These are phyloP conservation scores for Oryza glumipatula DNA, from an alignment of 176 grass and related monocot species.

Conservation along the genomic window DNA sequence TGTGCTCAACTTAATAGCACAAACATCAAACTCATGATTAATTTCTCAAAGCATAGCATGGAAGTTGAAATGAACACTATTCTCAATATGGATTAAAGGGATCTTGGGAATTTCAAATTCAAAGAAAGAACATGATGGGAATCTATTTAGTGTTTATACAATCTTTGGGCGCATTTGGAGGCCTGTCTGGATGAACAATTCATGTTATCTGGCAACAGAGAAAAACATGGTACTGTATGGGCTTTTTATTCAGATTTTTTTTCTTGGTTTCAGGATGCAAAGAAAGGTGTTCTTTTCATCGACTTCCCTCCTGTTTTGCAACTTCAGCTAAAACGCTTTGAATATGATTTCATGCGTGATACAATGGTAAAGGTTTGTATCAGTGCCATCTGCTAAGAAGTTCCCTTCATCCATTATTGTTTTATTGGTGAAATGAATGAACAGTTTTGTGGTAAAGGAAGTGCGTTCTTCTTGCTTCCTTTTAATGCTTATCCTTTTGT, in stretches of 20 bases:
- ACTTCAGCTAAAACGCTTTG: constrained; percentile 98
- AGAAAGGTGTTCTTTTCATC: constrained; percentile 99
- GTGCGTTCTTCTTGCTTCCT: neutral
- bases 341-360: constrained; percentile 99
- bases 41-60: neutral
- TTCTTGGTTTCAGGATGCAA: constrained; percentile 85
- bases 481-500: neutral
- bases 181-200: neutral
- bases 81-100: too few species aligned
- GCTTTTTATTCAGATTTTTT: constrained; percentile 30
- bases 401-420: neutral
- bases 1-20: constrained; percentile 2
- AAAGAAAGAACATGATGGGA: neutral
- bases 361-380: constrained; percentile 99
- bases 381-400: neutral
- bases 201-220: neutral
- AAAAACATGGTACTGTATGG: neutral
- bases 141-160: neutral
- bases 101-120: neutral
- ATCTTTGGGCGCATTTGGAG: neutral
- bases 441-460: neutral
- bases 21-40: neutral
- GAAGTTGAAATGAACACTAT: neutral
- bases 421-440: constrained; percentile 6
- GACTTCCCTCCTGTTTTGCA: constrained; percentile 98